These are phyloP conservation scores for Rhododendron molle DNA, from an alignment of 148 eudicot genomes.

Conservation along the genomic window DNA sequence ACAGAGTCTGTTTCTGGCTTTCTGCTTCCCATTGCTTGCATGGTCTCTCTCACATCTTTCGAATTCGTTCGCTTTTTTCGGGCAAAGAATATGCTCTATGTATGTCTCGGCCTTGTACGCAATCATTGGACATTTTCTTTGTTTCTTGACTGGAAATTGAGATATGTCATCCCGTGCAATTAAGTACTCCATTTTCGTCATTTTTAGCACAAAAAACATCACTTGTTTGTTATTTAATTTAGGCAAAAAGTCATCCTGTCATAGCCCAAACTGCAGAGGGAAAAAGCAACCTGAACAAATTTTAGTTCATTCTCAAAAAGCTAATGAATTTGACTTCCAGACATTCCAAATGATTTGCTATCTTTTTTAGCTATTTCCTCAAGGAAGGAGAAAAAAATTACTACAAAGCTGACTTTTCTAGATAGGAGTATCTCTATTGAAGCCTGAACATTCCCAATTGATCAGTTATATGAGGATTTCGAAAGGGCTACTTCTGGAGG, in stretches of 20 bases:
- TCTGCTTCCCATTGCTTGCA: background rate
- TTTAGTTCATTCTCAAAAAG: no score
- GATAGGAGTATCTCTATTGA: background rate
- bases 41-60: background rate
- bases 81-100: background rate
- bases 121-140: background rate
- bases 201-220: no score
- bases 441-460: background rate
- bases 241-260: background rate
- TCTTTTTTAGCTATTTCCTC: no score
- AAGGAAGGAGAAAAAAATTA: no score
- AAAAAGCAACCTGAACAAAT: no score
- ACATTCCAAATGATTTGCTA: no score
- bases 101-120: background rate
- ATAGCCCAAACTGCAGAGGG: background rate
- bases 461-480: background rate
- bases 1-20: background rate
- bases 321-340: no score
- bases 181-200: no score
- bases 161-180: background rate
- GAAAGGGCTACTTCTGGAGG: no score
- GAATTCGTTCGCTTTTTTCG: background rate
- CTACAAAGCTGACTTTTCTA: background rate
- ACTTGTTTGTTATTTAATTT: no score
- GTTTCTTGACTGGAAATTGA: background rate